Conservation (phyloP, 306 rosid species). For the Cucumis hystrix region DNA sequence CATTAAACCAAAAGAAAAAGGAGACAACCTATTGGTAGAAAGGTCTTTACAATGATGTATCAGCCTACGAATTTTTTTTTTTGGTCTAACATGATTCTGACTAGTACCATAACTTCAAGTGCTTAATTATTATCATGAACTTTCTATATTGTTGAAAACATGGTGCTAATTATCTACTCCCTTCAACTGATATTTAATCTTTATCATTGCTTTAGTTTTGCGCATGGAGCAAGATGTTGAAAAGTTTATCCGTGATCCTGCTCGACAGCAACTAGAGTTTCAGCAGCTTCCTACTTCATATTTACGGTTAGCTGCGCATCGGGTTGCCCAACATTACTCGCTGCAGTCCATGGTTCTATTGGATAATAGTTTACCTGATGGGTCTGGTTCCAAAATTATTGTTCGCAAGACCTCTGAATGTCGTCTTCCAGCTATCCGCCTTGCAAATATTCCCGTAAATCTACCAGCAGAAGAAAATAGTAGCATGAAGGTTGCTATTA, state of each 20-base stretch:
- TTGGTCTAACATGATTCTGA: not conserved
- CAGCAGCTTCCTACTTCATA: constrained; percentile 95
- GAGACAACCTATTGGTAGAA: not conserved
- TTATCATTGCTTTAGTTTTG: constrained; percentile 41
- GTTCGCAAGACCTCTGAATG: constrained; percentile 78
- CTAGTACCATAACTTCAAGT: not conserved
- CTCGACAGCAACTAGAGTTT: constrained; percentile 79
- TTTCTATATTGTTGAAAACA: not conserved
- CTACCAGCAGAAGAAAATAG: constrained; percentile 47
- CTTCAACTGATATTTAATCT: not conserved
- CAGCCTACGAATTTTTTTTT: not conserved
- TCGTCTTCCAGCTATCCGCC: constrained; percentile 61
- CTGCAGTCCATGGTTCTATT: constrained; percentile 89
- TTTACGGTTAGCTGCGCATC: constrained; percentile 93
- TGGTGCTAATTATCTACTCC: not conserved
- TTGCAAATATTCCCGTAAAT: constrained; percentile 78
- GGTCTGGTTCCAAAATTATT: constrained; percentile 87
- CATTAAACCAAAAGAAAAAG: not conserved
- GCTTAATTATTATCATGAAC: not conserved
- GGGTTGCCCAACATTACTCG: constrained; percentile 90
- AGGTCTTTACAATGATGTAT: not conserved
- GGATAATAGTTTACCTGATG: constrained; percentile 77
- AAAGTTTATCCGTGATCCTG: constrained; percentile 73
- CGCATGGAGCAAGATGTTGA: constrained; percentile 96
- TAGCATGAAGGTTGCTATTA: constrained; percentile 75